Conservation (phyloP, 2,329 filamentous ascomycete genomes). For the Paecilomyces formosus region DNA sequence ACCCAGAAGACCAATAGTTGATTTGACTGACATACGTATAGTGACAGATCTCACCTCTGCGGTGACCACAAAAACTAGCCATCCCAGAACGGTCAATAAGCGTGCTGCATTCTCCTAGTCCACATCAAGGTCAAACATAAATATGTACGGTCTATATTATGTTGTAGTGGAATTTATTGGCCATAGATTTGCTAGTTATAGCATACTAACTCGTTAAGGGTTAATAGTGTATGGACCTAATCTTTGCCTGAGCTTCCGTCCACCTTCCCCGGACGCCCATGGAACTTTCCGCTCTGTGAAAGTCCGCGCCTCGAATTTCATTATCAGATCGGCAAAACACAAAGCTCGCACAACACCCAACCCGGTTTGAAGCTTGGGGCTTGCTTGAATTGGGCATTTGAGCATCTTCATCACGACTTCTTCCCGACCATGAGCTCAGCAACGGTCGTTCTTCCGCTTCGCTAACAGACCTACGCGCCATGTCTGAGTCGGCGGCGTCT, state of each 20-base stretch:
- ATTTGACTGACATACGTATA: too few relatives aligned
- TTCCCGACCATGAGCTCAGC: neutral
- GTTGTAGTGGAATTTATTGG: too few relatives aligned
- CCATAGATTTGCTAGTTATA: neutral
- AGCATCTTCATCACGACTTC: neutral
- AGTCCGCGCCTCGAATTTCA: neutral
- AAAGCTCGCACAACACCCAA: neutral
- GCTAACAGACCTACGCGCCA: constrained; percentile 10
- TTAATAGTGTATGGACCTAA: too few relatives aligned
- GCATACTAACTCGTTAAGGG: neutral
- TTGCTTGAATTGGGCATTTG: neutral
- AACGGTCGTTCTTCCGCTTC: neutral
- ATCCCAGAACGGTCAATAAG: too few relatives aligned
- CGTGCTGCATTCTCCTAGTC: too few relatives aligned
- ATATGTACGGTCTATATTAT: too few relatives aligned
- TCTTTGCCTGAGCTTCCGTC: neutral
- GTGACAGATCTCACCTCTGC: too few relatives aligned
- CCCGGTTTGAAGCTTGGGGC: neutral
- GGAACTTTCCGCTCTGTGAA: neutral
- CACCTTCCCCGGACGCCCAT: neutral
- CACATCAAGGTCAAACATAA: too few relatives aligned
- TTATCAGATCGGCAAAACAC: neutral
- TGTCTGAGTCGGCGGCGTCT: constrained; percentile 23
- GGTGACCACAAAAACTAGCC: too few relatives aligned
- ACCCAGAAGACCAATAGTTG: too few relatives aligned